Evolutionary conservation across 768 basidiomycete genomes (phyloP).

Genomic region (Boletus pseudopeckii): DNA sequence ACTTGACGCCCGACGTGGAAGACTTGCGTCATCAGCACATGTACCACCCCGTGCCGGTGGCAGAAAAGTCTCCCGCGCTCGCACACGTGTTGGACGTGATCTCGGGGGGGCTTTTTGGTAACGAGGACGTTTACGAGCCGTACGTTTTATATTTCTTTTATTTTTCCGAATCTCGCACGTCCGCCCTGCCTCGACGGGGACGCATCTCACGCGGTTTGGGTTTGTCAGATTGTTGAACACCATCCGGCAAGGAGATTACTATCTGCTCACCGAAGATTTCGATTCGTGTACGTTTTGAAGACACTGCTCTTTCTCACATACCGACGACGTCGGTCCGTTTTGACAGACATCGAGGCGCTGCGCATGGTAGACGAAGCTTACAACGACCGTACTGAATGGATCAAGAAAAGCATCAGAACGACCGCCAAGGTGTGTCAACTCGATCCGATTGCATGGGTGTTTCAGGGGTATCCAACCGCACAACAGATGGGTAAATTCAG

Average conservation of each 20-base stretch:
- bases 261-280: slow-evolving; percentile 89
- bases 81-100: slow-evolving; percentile 76
- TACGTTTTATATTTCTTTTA: slow-evolving; percentile 35
- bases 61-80: slow-evolving; percentile 79
- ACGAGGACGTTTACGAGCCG: slow-evolving; percentile 80
- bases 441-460: slow-evolving; percentile 58
- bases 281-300: slow-evolving; percentile 87
- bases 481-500: slow-evolving; percentile 93
- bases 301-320: too few relatives aligned
- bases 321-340: background rate
- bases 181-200: background rate
- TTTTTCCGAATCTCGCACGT: background rate
- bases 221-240: slow-evolving; percentile 64
- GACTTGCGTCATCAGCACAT: slow-evolving; percentile 82
- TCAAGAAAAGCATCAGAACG: slow-evolving; percentile 85
- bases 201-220: slow-evolving; percentile 19
- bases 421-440: slow-evolving; percentile 57
- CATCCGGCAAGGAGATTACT: slow-evolving; percentile 72
- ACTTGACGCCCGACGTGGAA: slow-evolving; percentile 84
- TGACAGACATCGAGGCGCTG: slow-evolving; percentile 73
- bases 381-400: slow-evolving; percentile 80
- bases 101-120: slow-evolving; percentile 77
- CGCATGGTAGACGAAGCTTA: slow-evolving; percentile 88
- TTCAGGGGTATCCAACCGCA: slow-evolving; percentile 42
- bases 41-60: slow-evolving; percentile 78